These are phyloP conservation scores for Myrmaecium sp. DNA, from an alignment of 2,329 filamentous ascomycete genomes.

Conservation along the genomic window DNA sequence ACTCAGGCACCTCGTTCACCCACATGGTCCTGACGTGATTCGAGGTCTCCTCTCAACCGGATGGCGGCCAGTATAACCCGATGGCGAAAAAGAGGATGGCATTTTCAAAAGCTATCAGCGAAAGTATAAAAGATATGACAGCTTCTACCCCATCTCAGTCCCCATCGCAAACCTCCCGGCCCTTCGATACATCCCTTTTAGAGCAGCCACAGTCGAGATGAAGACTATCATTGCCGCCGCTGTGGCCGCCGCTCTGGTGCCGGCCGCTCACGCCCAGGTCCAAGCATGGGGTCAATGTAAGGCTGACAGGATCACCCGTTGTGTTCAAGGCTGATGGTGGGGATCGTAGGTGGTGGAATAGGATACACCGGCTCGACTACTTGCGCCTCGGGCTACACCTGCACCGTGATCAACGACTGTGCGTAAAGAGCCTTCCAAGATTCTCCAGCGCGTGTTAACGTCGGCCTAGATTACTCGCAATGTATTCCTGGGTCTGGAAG, in stretches of 20 bases:
- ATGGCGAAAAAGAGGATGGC: too few species aligned
- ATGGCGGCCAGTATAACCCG: too few species aligned
- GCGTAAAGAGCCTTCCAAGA: slow-evolving; percentile 3
- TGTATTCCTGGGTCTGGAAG: slow-evolving; percentile 8
- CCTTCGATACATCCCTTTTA: too few species aligned
- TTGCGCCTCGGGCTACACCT: slow-evolving; percentile 8
- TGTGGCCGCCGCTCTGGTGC: slow-evolving; percentile 3
- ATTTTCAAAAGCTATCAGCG: too few species aligned
- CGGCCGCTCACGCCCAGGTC: slow-evolving; percentile 2
- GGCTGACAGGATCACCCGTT: background rate
- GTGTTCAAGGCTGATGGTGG: background rate
- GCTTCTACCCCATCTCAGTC: too few species aligned
- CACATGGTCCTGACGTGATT: too few species aligned
- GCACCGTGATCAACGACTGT: slow-evolving; percentile 8
- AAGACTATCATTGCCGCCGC: slow-evolving; percentile 2
- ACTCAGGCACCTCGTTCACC: too few species aligned
- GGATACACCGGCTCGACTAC: slow-evolving; percentile 3
- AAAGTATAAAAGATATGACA: too few species aligned
- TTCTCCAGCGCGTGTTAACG: slow-evolving; percentile 7
- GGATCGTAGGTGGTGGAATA: slow-evolving; percentile 2
- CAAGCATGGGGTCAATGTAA: slow-evolving; percentile 4
- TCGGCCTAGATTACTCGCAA: slow-evolving; percentile 10
- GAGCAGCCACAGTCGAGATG: too few species aligned
- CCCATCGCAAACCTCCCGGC: too few species aligned
- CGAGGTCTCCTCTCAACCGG: too few species aligned